These are phyloP conservation scores for Phlyctochytrium bullatum DNA, from an alignment of 192 early-diverging fungal species.

Conservation along the genomic window DNA sequence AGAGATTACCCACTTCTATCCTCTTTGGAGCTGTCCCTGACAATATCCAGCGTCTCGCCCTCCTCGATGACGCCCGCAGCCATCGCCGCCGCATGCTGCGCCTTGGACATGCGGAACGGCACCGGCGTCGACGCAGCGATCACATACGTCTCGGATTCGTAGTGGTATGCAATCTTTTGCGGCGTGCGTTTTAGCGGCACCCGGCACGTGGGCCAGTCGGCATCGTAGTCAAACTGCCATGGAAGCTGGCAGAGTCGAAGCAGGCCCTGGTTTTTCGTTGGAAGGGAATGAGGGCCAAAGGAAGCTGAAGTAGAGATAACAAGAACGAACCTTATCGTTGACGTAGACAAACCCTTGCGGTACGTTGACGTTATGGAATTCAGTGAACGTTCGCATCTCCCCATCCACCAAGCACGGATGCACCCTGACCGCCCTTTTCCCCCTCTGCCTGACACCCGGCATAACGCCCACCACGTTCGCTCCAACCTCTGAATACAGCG, in stretches of 20 bases:
- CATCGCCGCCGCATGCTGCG: conserved; percentile 54
- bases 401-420: conserved; percentile 75
- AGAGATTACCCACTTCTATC: conserved; percentile 32
- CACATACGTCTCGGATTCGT: conserved; percentile 77
- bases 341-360: conserved; percentile 73
- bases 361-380: conserved; percentile 76
- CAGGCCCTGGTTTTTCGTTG: conserved; percentile 40
- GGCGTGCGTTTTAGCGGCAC: conserved; percentile 63
- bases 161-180: conserved; percentile 81
- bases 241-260: conserved; percentile 68
- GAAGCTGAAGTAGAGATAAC: conserved; percentile 1
- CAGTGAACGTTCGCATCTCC: conserved; percentile 63
- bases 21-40: conserved; percentile 25
- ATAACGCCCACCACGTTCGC: conserved; percentile 13
- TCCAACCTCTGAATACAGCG: conserved; percentile 10
- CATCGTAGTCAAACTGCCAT: conserved; percentile 67
- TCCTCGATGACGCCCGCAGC: conserved; percentile 64
- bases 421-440: conserved; percentile 59
- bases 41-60: conserved; percentile 33
- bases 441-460: conserved; percentile 31
- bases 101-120: conserved; percentile 67
- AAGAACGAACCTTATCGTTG: conserved; percentile 57
- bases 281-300: background rate
- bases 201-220: conserved; percentile 73
- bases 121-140: conserved; percentile 65